Percentiles rank a stretch among this genome's conserved stretches.
Conservation (phyloP, 148 eudicot genomes). For the Camellia sinensis region DNA sequence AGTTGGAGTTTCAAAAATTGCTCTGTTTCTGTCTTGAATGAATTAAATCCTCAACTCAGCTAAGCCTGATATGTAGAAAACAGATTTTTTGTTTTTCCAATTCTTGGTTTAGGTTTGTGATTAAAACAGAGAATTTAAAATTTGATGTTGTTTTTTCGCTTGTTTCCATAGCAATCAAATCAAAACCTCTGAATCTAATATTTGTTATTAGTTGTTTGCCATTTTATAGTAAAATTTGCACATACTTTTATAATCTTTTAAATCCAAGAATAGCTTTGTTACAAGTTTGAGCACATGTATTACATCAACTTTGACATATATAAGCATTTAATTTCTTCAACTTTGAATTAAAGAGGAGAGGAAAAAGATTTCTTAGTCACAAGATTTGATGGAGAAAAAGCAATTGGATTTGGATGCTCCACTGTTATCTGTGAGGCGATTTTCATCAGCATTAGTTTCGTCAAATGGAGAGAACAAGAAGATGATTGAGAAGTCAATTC, state of each 20-base stretch:
- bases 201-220: not conserved
- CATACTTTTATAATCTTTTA: not conserved
- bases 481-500: constrained; percentile 9
- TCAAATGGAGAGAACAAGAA: constrained; percentile 19
- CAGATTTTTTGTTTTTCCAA: too few species aligned
- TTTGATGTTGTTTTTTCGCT: not conserved
- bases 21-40: too few species aligned
- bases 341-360: not conserved
- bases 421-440: constrained; percentile 48
- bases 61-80: too few species aligned
- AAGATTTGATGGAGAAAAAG: constrained; percentile 38
- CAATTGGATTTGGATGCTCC: constrained; percentile 54
- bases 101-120: not conserved
- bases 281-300: not conserved
- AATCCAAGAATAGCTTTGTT: not conserved
- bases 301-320: not conserved
- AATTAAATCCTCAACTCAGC: too few species aligned
- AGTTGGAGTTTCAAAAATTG: too few species aligned
- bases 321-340: not conserved
- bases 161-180: not conserved
- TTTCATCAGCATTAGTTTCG: constrained; percentile 24
- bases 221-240: not conserved
- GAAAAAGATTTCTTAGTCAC: not conserved
- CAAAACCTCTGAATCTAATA: not conserved
- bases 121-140: not conserved